These are phyloP conservation scores for Coemansia sp. DNA, from an alignment of 192 early-diverging fungal genomes.

Conservation along the genomic window DNA sequence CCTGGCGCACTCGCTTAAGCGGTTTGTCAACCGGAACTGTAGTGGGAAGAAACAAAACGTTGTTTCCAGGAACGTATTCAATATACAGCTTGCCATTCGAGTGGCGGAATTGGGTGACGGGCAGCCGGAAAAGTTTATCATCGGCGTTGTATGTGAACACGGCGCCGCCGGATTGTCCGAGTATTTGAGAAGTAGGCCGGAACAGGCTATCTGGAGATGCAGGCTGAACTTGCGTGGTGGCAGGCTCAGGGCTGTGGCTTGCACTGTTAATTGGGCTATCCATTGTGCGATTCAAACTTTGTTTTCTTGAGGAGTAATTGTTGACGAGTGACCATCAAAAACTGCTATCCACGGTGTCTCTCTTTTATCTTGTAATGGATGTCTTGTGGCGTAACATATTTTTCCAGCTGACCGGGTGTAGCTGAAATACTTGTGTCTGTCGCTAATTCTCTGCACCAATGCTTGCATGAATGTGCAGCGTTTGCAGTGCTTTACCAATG, in stretches of 20 bases:
- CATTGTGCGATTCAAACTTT: background rate
- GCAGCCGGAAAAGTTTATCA: constrained; percentile 10
- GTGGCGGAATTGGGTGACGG: constrained; percentile 17
- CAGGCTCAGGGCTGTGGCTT: background rate
- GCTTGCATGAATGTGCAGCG: background rate
- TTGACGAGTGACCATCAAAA: background rate
- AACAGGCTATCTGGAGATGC: background rate
- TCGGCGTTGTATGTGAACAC: constrained; percentile 6
- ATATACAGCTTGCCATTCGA: constrained; percentile 25
- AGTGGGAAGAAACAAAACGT: constrained; percentile 21
- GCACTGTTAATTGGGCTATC: background rate
- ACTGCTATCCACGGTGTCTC: background rate
- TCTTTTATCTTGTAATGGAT: background rate
- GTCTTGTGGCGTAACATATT: background rate
- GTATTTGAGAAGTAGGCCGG: constrained; percentile 15
- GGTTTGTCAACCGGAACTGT: constrained; percentile 1
- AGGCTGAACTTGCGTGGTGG: background rate
- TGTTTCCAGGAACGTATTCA: constrained; percentile 30
- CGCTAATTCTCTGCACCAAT: background rate
- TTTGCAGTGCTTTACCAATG: background rate
- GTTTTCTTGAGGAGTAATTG: background rate
- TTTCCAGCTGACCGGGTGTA: background rate
- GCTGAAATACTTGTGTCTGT: background rate
- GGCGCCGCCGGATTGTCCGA: constrained; percentile 2
- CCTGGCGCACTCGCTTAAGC: background rate